Conservation (phyloP, 2,329 filamentous ascomycete genomes). For the Aspergillus sclerotialis region DNA sequence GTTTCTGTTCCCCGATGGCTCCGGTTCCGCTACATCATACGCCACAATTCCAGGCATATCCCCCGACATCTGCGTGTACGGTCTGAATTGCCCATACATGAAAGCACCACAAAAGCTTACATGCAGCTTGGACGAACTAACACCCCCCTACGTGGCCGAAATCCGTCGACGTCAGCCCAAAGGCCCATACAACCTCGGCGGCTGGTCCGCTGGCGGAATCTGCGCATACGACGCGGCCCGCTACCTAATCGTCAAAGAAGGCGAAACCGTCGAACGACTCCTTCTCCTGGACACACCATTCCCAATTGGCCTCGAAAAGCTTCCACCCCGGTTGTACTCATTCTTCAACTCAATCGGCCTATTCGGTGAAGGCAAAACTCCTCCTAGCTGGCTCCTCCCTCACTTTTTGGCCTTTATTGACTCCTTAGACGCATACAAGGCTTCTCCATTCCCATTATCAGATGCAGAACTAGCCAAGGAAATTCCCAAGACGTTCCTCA, state of each 20-base stretch:
- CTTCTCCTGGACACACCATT: conserved; percentile 62
- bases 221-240: conserved; percentile 62
- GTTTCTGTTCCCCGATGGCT: conserved; percentile 41
- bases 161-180: conserved; percentile 42
- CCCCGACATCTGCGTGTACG: conserved; percentile 37
- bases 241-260: conserved; percentile 49
- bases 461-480: conserved; percentile 20
- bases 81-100: conserved; percentile 39
- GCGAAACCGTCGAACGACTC: conserved; percentile 53
- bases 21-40: conserved; percentile 42
- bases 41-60: conserved; percentile 35
- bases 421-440: conserved; percentile 39
- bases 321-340: conserved; percentile 49
- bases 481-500: conserved; percentile 35
- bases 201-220: conserved; percentile 72
- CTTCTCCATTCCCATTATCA: conserved; percentile 20
- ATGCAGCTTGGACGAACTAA: conserved; percentile 29
- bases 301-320: conserved; percentile 60
- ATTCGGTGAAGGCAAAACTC: conserved; percentile 39
- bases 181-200: conserved; percentile 58
- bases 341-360: conserved; percentile 44
- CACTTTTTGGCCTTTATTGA: conserved; percentile 47
- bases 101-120: conserved; percentile 32
- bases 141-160: conserved; percentile 34
- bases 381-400: conserved; percentile 44